Base-by-base conservation (phyloP, 164 flowering plant species). In the Nymphaea thermarum region DNA sequence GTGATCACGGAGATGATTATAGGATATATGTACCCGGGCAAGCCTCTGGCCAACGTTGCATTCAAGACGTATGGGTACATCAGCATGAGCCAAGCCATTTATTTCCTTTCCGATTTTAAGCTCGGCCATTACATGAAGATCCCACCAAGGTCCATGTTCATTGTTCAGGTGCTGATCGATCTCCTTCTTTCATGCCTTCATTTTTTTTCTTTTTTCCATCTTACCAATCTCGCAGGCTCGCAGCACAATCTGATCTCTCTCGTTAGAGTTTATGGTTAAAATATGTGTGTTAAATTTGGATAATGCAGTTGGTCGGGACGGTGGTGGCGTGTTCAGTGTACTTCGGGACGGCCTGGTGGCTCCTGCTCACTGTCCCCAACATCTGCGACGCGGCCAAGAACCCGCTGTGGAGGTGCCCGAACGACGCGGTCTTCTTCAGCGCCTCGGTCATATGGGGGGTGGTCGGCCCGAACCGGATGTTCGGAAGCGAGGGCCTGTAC, bases 331-430 rank as follows among this genome's bases (percentile, higher is more conserved):
- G 83, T 0, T 44, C 81, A 0, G 78, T 80, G 61, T 75, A 79
- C 78, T 78, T 84, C 36, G 80, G 77, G 15, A 79, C 86, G 2
- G 77, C 84, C 3, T 87, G 89, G 90, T 81, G 84, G 90, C 82
- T 89, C 4, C 80, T 87, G 4, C 64, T 66, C 0, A 55, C 80
- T 0, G 70, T 84, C 0, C 74, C 80, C 0, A 2, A 81, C 76
- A 85, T 89, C 2, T 89, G 95, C 63, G 67, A 85, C 7, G 61
- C 77, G 0, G 89, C 86, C 0, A 53, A 41, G 4, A 85, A 82
- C 25, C 81, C 84, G 72, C 84, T 84, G 0, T 84, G 86, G 86
- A 82, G 84, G 4, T 84, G 88, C 73, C 88, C 86, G 0, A 81
- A 77, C 5, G 83, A 81, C 64, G 77, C 78, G 17, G 75, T 81